Percentiles rank a stretch among this genome's conserved stretches.
phyloP scores from a whole-genome alignment of 2,329 filamentous ascomycete species.

The Aspergillus carbonarius region DNA sequence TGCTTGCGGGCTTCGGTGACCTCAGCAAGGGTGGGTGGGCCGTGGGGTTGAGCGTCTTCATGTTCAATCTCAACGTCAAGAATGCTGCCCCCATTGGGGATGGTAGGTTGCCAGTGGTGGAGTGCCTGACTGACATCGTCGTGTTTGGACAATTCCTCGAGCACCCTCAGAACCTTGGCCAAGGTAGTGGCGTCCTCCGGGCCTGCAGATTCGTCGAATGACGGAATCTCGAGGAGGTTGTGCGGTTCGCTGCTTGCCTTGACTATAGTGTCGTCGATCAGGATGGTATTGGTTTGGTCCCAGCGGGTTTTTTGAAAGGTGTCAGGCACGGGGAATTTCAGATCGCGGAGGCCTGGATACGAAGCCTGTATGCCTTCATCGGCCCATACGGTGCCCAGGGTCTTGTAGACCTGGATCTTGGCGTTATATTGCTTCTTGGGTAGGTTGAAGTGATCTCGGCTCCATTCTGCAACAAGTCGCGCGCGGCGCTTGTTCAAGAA shows the following conservation, averaged over 20 bases:
- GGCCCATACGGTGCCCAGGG: conserved; percentile 70
- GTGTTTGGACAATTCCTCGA: conserved; percentile 52
- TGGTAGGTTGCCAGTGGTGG: conserved; percentile 28
- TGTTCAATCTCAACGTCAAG: conserved; percentile 21
- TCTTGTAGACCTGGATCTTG: conserved; percentile 88
- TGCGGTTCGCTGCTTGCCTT: conserved; percentile 81
- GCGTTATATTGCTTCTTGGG: conserved; percentile 61
- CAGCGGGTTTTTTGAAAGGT: conserved; percentile 48
- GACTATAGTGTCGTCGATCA: conserved; percentile 80
- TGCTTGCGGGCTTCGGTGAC: conserved; percentile 17
- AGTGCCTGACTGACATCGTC: conserved; percentile 49
- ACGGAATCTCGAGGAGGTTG: conserved; percentile 78
- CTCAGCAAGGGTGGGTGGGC: conserved; percentile 6
- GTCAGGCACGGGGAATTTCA: neutral
- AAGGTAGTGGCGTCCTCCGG: conserved; percentile 47
- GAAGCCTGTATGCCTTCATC: conserved; percentile 43
- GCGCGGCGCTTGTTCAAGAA: conserved; percentile 56
- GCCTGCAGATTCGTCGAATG: conserved; percentile 59
- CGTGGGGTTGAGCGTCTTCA: conserved; percentile 1
- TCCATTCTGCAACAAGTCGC: conserved; percentile 71
- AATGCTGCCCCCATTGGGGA: conserved; percentile 11
- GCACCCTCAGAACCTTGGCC: conserved; percentile 51
- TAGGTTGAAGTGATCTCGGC: conserved; percentile 72
- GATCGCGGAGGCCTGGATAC: conserved; percentile 34
- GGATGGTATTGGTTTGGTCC: conserved; percentile 81